phyloP scores from a whole-genome alignment of 441 rosid species.

The Geranium incanum region DNA sequence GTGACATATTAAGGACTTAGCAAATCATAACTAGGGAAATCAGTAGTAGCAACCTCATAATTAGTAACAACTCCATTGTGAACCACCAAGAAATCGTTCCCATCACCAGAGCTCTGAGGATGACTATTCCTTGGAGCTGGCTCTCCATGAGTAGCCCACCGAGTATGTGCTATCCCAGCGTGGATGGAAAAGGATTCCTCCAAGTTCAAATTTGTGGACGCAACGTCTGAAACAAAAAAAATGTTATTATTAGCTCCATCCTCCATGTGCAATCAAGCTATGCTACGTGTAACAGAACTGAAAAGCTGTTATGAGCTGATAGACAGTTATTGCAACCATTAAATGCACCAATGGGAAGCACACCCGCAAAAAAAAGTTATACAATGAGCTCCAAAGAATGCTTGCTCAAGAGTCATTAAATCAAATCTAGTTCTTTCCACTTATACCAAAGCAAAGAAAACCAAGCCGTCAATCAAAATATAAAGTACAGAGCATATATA shows the following conservation, averaged over 20 bases:
- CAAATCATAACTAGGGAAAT: background rate
- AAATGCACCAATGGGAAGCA: background rate
- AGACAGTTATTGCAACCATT: background rate
- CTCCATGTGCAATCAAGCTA: slow-evolving; percentile 3
- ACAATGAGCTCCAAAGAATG: background rate
- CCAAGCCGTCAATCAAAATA: background rate
- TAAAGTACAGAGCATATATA: background rate
- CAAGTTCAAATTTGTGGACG: slow-evolving; percentile 51
- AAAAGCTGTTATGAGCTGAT: background rate
- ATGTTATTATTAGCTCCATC: slow-evolving; percentile 19
- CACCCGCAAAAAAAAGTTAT: no score
- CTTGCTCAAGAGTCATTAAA: background rate
- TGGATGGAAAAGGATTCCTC: slow-evolving; percentile 59
- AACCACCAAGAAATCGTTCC: slow-evolving; percentile 82
- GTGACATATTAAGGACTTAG: no score
- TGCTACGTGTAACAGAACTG: background rate
- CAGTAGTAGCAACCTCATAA: slow-evolving; percentile 47
- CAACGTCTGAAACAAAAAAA: slow-evolving; percentile 49
- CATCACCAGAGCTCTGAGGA: slow-evolving; percentile 80
- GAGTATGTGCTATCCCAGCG: slow-evolving; percentile 93
- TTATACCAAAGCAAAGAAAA: background rate
- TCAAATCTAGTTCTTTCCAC: background rate
- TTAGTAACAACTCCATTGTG: slow-evolving; percentile 91
- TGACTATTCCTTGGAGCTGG: slow-evolving; percentile 91
- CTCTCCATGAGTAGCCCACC: slow-evolving; percentile 98